phyloP scores from a whole-genome alignment of 805 yeast species.

The Saccharomycopsis sp. region DNA sequence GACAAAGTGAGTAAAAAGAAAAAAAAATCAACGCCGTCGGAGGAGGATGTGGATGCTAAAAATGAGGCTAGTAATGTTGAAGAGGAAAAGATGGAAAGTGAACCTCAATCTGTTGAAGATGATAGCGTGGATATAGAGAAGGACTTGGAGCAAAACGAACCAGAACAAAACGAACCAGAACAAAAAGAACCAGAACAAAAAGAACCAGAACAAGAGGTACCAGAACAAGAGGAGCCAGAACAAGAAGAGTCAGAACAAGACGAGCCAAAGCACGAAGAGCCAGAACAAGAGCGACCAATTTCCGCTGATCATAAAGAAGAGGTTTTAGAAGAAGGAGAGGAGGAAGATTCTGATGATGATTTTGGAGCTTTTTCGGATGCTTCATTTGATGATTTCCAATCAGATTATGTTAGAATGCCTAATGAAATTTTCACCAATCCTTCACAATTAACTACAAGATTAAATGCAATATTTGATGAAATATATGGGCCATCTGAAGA shows the following conservation, averaged over 20 bases:
- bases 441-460: constrained; percentile 17
- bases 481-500: neutral
- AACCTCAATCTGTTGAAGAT: neutral
- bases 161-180: neutral
- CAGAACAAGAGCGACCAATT: neutral
- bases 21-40: neutral
- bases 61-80: too few species aligned
- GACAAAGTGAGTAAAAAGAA: too few species aligned
- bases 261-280: neutral
- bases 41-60: neutral
- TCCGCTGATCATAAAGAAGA: neutral
- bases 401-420: constrained; percentile 8
- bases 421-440: constrained; percentile 14
- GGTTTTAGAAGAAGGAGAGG: neutral
- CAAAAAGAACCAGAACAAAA: neutral
- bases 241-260: constrained; percentile 1
- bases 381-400: constrained; percentile 29
- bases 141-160: neutral
- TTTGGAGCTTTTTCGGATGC: constrained; percentile 31
- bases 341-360: constrained; percentile 25
- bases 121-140: neutral
- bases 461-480: neutral
- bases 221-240: neutral
- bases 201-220: neutral
- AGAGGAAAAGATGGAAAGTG: neutral